These are phyloP conservation scores for Vitis rupestris DNA, from an alignment of 164 flowering plant genomes.

Conservation along the genomic window DNA sequence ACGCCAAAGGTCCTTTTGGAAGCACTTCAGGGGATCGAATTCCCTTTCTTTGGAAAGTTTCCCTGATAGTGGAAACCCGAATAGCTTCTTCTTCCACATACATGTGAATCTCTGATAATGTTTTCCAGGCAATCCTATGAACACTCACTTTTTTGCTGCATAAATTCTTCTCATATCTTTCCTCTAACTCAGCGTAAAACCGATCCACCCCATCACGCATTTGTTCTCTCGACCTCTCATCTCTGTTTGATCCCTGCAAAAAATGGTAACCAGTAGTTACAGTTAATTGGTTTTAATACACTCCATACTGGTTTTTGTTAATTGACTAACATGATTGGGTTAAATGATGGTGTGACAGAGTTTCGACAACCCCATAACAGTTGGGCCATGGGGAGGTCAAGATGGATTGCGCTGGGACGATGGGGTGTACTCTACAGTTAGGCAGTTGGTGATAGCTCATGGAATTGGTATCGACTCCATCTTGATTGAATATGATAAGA, in stretches of 20 bases:
- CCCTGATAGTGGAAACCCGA: conserved; percentile 33
- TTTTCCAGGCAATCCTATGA: not conserved
- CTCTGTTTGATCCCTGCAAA: not conserved
- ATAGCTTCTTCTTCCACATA: conserved; percentile 20
- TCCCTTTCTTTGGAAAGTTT: conserved; percentile 20
- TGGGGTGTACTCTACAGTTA: conserved; percentile 44
- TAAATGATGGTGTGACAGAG: conserved; percentile 27
- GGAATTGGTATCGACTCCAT: conserved; percentile 54
- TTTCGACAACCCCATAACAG: conserved; percentile 24
- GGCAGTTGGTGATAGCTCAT: conserved; percentile 51
- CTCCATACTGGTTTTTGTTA: not conserved
- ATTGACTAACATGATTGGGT: not conserved
- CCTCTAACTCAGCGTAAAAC: not conserved
- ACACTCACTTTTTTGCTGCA: not conserved
- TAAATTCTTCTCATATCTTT: conserved; percentile 10
- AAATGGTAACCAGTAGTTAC: not conserved
- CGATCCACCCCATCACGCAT: not conserved
- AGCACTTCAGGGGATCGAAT: conserved; percentile 21
- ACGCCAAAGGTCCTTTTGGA: not conserved
- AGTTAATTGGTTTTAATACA: not conserved
- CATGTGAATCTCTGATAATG: not conserved
- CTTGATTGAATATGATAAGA: conserved; percentile 53
- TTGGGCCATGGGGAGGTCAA: conserved; percentile 68
- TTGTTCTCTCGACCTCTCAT: not conserved
- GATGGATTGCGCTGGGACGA: conserved; percentile 62